These are phyloP conservation scores for Cucurbita argyrosperma DNA, from an alignment of 306 rosid genomes.

Conservation along the genomic window DNA sequence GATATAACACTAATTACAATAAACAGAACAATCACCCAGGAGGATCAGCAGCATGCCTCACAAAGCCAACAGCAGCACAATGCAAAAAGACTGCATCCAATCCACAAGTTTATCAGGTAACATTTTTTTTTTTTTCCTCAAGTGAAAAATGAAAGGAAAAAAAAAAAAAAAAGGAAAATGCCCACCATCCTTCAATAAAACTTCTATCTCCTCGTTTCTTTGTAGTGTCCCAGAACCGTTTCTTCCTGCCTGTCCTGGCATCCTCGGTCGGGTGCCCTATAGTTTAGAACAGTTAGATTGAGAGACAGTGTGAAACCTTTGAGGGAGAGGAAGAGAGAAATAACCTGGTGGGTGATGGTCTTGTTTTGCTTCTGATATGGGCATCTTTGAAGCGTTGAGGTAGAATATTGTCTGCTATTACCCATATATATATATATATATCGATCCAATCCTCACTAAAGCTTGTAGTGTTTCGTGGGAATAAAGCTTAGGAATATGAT, in stretches of 20 bases:
- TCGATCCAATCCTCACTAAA: background rate
- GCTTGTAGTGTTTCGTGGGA: background rate
- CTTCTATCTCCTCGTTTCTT: conserved; percentile 63
- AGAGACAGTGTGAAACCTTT: background rate
- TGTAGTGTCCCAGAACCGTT: conserved; percentile 15
- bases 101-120: background rate
- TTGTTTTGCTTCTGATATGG: background rate
- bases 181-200: conserved; percentile 78
- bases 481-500: background rate
- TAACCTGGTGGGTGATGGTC: conserved; percentile 5
- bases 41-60: conserved; percentile 44
- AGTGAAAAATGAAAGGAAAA: background rate
- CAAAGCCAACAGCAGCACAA: conserved; percentile 86
- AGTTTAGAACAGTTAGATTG: background rate
- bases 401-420: background rate
- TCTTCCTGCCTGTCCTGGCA: conserved; percentile 25
- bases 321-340: conserved; percentile 2
- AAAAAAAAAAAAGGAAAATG: background rate
- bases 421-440: background rate
- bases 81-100: conserved; percentile 56
- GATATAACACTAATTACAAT: background rate
- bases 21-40: background rate
- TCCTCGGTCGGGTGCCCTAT: conserved; percentile 55
- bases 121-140: background rate
- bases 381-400: background rate